Evolutionary conservation across 441 rosid genomes (phyloP).

Genomic region (Biscutella laevigata): DNA sequence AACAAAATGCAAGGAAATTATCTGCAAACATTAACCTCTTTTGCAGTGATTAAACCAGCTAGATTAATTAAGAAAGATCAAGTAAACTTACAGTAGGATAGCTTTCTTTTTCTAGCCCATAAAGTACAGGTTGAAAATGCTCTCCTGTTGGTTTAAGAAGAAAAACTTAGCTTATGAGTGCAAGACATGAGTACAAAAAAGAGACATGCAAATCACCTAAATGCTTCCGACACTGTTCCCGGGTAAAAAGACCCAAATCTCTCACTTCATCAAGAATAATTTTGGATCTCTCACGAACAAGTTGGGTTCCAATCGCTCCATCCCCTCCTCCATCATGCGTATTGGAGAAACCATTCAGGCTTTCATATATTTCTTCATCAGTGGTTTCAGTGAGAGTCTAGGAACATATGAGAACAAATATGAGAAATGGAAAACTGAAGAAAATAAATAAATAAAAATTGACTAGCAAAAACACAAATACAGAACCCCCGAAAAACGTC

Average conservation of each 20-base stretch:
- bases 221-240: conserved; percentile 64
- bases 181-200: conserved; percentile 5
- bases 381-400: conserved; percentile 77
- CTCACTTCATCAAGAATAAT: conserved; percentile 83
- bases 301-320: conserved; percentile 84
- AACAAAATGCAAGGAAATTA: background rate
- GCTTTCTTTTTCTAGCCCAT: conserved; percentile 56
- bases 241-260: conserved; percentile 60
- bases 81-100: conserved; percentile 41
- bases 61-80: background rate
- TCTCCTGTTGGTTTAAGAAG: conserved; percentile 42
- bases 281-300: conserved; percentile 76
- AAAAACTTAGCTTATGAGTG: conserved; percentile 12
- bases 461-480: background rate
- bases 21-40: background rate
- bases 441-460: background rate
- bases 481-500: background rate
- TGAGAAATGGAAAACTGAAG: background rate
- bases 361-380: conserved; percentile 68
- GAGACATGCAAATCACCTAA: conserved; percentile 45
- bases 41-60: background rate
- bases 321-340: conserved; percentile 47
- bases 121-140: conserved; percentile 64
- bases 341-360: conserved; percentile 52
- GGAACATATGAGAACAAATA: conserved; percentile 4